Evolutionary conservation across 2,329 filamentous ascomycete species (phyloP), one percentile per base, ranked within the genome.

Genomic region (Sarocladiaceae sp.): DNA sequence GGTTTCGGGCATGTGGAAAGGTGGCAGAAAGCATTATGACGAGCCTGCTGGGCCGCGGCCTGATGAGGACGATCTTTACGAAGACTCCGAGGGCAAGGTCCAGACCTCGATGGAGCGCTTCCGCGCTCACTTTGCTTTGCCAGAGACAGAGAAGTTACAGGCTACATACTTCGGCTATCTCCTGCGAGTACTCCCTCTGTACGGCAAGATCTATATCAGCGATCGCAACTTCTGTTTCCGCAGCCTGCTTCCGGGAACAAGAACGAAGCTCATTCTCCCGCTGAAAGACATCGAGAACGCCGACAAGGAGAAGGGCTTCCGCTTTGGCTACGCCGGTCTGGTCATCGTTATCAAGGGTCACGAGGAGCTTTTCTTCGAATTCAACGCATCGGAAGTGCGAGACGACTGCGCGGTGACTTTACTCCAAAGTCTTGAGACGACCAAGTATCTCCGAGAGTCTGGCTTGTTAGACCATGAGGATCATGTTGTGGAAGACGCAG

Each of bases 321-420:
- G 90, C 1, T 86, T 95, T 55, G 88, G 89, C 6, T 96, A 95
- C 54, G 85, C 88, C 16, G 93, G 90, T 4, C 74, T 98, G 32
- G 88, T 95, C 0, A 72, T 97, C n/a, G 85, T 95, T 4, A 94
- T 98, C 51, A 82, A 85, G 44, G 93, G 90, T 0, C 88, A 96
- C 49, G 93, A 97, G 60, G 93, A 97, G 63, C 68, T 98, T 1
- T 97, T 97, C 63, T 97, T 98, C 56, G 91, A 98, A 60, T 97
- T 97, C 58, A 77, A 78, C 43, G 77, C 82, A 39, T 70, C 77
- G 1, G 89, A 89, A 26, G 74, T 83, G 46, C 82, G 93, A 45
- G 91, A 98, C 56, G 91, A 97, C 61, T 96, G 90, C 58, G 80
- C 85, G 2, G 78, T 95, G 23, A 94, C 85, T 4, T 64, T 96